A percentile compares a stretch with the other conserved stretches of the same genome.
These are phyloP conservation scores for Antitrichia curtipendula DNA, from an alignment of 225 moss, liverwort and hornwort genomes.

Conservation along the genomic window DNA sequence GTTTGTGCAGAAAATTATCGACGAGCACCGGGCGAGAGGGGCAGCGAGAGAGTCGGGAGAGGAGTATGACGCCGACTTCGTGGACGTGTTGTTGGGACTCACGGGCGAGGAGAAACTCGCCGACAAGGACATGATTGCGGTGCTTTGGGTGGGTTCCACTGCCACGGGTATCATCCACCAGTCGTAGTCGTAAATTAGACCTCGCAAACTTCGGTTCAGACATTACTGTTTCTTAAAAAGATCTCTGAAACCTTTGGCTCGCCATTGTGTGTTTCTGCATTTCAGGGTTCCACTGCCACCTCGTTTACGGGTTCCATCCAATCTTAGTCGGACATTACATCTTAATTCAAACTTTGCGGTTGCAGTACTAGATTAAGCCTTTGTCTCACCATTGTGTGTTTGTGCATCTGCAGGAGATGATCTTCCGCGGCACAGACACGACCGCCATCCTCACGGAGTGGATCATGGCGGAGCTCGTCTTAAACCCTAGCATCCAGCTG, in stretches of 20 bases:
- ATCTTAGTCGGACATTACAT: background rate
- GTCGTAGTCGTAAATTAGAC: background rate
- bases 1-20: constrained; percentile 56
- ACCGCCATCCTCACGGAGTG: constrained; percentile 87
- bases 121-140: constrained; percentile 39
- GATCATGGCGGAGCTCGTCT: constrained; percentile 65
- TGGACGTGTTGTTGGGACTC: constrained; percentile 35
- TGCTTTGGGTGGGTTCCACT: constrained; percentile 30
- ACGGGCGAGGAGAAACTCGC: constrained; percentile 12
- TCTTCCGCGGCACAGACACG: constrained; percentile 80
- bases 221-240: background rate
- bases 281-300: background rate
- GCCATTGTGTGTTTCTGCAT: background rate
- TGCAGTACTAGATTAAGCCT: background rate
- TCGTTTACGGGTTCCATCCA: background rate
- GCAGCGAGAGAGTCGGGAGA: background rate
- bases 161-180: background rate
- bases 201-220: background rate
- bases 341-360: background rate
- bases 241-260: background rate
- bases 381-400: background rate
- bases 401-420: constrained; percentile 57
- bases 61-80: constrained; percentile 17
- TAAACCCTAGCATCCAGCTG: constrained; percentile 39
- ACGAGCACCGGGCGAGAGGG: constrained; percentile 38